Evolutionary conservation across 345 rosid species (phyloP).

Genomic region (Acer yangbiense): DNA sequence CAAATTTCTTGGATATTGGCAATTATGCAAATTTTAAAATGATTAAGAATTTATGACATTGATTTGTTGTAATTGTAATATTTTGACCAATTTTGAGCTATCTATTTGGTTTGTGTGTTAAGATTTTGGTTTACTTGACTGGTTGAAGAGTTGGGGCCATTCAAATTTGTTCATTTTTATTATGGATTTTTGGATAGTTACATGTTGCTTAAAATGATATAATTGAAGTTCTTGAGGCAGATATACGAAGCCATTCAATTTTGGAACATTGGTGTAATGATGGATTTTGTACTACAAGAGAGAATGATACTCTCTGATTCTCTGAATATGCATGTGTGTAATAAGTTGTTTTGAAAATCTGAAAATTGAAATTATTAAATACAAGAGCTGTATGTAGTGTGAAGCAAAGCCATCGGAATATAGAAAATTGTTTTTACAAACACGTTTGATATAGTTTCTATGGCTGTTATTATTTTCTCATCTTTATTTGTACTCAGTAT

Average conservation of each 20-base stretch:
- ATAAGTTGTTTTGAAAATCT: too few relatives aligned
- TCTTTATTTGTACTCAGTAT: neutral
- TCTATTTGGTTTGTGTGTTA: neutral
- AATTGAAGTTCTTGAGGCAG: neutral
- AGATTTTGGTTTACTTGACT: neutral
- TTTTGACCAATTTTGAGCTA: neutral
- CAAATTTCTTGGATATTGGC: neutral
- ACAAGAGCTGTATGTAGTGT: too few relatives aligned
- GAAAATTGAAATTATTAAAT: neutral
- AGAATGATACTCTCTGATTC: neutral
- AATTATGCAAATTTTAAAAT: neutral
- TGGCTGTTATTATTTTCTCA: neutral
- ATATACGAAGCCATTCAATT: neutral
- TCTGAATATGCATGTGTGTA: neutral
- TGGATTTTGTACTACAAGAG: neutral
- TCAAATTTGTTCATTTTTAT: neutral
- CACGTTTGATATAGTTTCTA: neutral
- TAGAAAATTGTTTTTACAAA: neutral
- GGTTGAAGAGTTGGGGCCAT: neutral
- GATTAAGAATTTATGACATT: neutral
- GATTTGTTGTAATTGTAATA: neutral
- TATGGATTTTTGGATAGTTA: neutral
- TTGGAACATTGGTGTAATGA: neutral
- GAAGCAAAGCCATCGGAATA: too few relatives aligned
- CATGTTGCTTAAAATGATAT: neutral